Conservation (phyloP, 768 basidiomycete genomes). For the Russula emetica region DNA sequence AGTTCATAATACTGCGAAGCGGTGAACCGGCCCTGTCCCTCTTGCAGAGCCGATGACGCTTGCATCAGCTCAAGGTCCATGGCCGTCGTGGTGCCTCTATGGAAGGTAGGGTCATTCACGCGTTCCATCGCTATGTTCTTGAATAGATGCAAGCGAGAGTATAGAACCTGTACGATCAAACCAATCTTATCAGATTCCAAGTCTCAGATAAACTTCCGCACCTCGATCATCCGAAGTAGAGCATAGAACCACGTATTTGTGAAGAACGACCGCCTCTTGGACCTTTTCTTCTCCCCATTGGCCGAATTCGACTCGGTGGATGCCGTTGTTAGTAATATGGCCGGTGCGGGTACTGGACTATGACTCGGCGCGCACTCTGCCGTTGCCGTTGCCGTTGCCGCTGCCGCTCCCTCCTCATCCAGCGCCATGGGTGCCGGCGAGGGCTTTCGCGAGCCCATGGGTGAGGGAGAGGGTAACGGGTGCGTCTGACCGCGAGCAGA, state of each 20-base stretch:
- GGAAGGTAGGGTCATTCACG: constrained; percentile 33
- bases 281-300: constrained; percentile 31
- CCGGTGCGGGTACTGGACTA: constrained; percentile 3
- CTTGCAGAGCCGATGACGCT: constrained; percentile 29
- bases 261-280: constrained; percentile 66
- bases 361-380: background rate
- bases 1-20: constrained; percentile 75
- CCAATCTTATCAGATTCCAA: background rate
- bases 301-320: background rate
- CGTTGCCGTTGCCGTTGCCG: background rate
- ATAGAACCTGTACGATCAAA: constrained; percentile 59
- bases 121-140: constrained; percentile 60
- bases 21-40: constrained; percentile 35
- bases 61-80: constrained; percentile 39
- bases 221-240: constrained; percentile 82
- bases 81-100: constrained; percentile 36
- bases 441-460: constrained; percentile 47
- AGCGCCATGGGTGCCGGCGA: constrained; percentile 41
- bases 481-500: constrained; percentile 58
- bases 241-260: constrained; percentile 87
- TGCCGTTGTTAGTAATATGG: background rate
- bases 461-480: constrained; percentile 45
- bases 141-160: constrained; percentile 74
- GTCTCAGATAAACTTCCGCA: constrained; percentile 35
- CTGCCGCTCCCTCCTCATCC: constrained; percentile 33